Conservation (phyloP, 768 basidiomycete species). For the Lactarius sp. region DNA sequence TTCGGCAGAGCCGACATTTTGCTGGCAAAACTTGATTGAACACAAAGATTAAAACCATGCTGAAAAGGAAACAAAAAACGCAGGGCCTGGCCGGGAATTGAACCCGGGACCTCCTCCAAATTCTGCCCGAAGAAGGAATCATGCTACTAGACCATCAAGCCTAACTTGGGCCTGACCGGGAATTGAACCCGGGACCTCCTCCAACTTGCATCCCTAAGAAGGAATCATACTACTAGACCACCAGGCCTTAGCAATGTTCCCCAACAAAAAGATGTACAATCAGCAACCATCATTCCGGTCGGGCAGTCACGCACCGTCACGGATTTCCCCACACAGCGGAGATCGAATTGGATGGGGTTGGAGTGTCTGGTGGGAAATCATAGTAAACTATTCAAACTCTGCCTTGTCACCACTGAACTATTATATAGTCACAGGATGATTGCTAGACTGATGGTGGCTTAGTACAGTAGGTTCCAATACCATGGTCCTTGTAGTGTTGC, state of each 20-base stretch:
- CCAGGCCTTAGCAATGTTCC: conserved; percentile 5
- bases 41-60: not conserved
- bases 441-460: too few species aligned
- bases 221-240: conserved; percentile 26
- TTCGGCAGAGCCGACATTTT: not conserved
- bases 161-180: conserved; percentile 60
- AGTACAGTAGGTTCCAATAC: too few species aligned
- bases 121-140: conserved; percentile 25
- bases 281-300: too few species aligned
- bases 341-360: too few species aligned
- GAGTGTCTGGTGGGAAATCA: too few species aligned
- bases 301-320: too few species aligned
- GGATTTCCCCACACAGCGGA: too few species aligned
- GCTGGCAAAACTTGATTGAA: too few species aligned
- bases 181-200: conserved; percentile 89
- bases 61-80: not conserved
- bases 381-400: too few species aligned
- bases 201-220: conserved; percentile 36
- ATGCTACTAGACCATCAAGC: conserved; percentile 26
- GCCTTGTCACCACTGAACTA: too few species aligned
- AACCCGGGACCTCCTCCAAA: conserved; percentile 83
- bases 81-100: conserved; percentile 78
- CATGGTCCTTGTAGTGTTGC: too few species aligned
- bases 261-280: not conserved
- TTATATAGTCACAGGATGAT: too few species aligned